Evolutionary conservation across 371 early-diverging fungal genomes (phyloP).

Genomic region (Hamiltosporidium tvaerminnensis): DNA sequence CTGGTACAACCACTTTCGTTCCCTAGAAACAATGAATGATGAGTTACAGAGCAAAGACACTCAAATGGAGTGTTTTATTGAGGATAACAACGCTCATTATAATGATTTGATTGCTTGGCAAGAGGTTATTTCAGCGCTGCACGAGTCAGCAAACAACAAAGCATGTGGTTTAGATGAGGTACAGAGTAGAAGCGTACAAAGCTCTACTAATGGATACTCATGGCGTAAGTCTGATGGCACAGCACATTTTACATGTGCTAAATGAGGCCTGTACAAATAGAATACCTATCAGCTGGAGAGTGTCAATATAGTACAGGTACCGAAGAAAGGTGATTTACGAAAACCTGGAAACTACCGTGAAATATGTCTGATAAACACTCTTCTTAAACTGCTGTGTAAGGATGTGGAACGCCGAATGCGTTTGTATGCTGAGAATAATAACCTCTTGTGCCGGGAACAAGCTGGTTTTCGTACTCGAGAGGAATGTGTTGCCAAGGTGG

Average conservation of each 20-base stretch:
- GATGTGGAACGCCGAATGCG: constrained; percentile 1
- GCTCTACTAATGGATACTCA: not conserved
- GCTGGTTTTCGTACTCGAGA: constrained; percentile 1
- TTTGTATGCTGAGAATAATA: not conserved
- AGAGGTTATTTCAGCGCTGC: not conserved
- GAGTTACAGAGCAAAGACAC: too few species aligned
- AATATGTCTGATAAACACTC: constrained; percentile 13
- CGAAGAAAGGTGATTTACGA: constrained; percentile 20
- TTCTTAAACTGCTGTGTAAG: constrained; percentile 5
- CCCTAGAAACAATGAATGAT: too few species aligned
- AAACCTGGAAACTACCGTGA: constrained; percentile 22
- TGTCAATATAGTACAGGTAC: constrained; percentile 7
- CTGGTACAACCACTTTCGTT: too few species aligned
- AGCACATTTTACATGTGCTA: not conserved
- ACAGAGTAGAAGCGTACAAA: constrained; percentile 2
- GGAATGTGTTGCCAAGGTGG: not conserved
- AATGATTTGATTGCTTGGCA: not conserved
- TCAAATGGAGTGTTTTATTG: too few species aligned
- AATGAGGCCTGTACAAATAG: not conserved
- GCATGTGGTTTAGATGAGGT: constrained; percentile 3
- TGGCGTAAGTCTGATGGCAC: not conserved
- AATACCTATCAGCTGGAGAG: constrained; percentile 9
- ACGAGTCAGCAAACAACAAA: not conserved
- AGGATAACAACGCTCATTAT: too few species aligned
- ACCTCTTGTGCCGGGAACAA: constrained; percentile 8